Evolutionary conservation across 805 yeast species (phyloP), one percentile per base, ranked within the genome.

Genomic region (Candida verbasci): DNA sequence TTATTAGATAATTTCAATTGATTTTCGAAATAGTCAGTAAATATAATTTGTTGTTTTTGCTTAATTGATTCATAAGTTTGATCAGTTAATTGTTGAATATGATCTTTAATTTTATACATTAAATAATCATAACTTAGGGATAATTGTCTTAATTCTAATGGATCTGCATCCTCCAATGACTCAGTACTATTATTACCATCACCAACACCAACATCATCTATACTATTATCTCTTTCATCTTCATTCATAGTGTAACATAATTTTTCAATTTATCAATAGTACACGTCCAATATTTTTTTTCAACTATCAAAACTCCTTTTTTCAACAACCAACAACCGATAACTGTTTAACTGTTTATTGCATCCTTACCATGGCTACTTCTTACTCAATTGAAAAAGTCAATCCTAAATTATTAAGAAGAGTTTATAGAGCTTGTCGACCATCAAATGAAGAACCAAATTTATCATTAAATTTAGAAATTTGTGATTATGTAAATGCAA

Each of bases 401-500:
- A 68, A 62, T 42, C 72, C 73, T n/a, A 68, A 65, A 56, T 55
- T 68, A 34, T 61, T 68, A 44, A 55, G 73, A 44, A 50, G 71
- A 42, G 65, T 68, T 27, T 68, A 80, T 52, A 78, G 96, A 43
- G 97, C 97, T 2, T 88, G 96, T 52, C 76, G 93, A 48, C 82
- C 93, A 25, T 70, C 91, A 1, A 67, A 86, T 32, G 67, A 62
- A 35, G 96, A 91, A 62, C 97, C 98, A 5, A 91, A 93, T 53
- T 71, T 89, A 40, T 86, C 87, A 3, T 64, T 88, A 43, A 93
- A 91, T 56, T 64, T 93, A 48, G 97, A 91, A 55, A 89, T 93
- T 41, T 91, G 97, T 43, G 99, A 93, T 60, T 74, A 82, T 50
- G 80, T 93, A 58, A 93, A 93, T 55, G 89, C 84, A 38, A 91